Evolutionary conservation across 1,139 yeast species (phyloP).

Genomic region (Arxiozyma slooffiae): DNA sequence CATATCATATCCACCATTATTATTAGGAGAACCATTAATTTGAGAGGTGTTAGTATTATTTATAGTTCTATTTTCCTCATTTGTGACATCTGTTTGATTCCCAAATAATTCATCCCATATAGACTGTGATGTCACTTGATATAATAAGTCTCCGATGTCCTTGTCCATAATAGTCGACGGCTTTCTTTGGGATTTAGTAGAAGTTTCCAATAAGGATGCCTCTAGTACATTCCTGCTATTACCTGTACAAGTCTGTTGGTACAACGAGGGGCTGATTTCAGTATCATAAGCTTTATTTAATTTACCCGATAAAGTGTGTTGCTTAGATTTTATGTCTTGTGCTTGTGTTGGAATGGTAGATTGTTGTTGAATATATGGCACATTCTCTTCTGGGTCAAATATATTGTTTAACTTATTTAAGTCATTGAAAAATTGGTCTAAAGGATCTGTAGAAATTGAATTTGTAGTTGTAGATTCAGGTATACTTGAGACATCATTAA

Average conservation of each 20-base stretch:
- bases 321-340: neutral
- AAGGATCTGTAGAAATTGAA: slow-evolving; percentile 5
- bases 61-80: neutral
- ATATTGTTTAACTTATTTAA: slow-evolving; percentile 14
- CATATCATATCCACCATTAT: neutral
- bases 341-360: neutral
- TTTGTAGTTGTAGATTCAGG: neutral
- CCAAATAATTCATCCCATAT: slow-evolving; percentile 68
- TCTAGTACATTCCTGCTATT: neutral
- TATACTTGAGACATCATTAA: neutral
- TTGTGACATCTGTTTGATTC: neutral
- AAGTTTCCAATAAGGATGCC: slow-evolving; percentile 1
- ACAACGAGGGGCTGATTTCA: neutral
- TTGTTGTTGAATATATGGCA: neutral
- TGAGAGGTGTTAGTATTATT: neutral
- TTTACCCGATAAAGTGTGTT: neutral
- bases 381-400: neutral
- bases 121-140: slow-evolving; percentile 57
- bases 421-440: slow-evolving; percentile 23
- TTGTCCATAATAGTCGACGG: slow-evolving; percentile 19
- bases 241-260: neutral
- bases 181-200: slow-evolving; percentile 35
- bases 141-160: slow-evolving; percentile 50
- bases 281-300: neutral
- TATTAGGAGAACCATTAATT: neutral